These are phyloP conservation scores for Selaginella tamariscina DNA, from an alignment of 75 land plant genomes.

Conservation along the genomic window DNA sequence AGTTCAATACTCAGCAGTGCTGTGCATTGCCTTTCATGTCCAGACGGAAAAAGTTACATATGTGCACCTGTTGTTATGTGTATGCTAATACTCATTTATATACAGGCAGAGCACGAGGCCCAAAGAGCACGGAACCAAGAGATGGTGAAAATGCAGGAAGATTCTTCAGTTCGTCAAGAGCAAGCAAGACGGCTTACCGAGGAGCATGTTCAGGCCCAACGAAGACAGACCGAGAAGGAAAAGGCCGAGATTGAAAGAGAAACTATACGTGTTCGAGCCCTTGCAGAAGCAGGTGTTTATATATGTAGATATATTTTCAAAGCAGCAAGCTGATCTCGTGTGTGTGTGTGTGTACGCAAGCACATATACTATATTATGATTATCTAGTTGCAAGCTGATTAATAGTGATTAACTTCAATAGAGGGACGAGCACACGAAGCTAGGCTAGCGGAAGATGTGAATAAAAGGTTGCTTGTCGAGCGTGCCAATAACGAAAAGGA, in stretches of 20 bases:
- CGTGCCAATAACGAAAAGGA: slow-evolving; percentile 73
- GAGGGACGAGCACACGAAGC: slow-evolving; percentile 90
- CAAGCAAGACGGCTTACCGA: slow-evolving; percentile 64
- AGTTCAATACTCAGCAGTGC: too few relatives aligned
- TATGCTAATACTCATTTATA: too few relatives aligned
- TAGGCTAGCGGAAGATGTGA: slow-evolving; percentile 70
- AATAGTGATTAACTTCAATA: too few relatives aligned
- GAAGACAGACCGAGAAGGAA: slow-evolving; percentile 62
- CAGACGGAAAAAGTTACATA: too few relatives aligned
- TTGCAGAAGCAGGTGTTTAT: slow-evolving; percentile 94
- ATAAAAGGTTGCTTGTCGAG: slow-evolving; percentile 58
- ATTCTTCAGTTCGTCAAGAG: slow-evolving; percentile 65
- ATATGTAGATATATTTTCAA: too few relatives aligned
- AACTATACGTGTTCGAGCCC: slow-evolving; percentile 63
- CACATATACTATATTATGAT: too few relatives aligned
- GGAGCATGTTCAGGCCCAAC: slow-evolving; percentile 78
- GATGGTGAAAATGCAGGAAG: slow-evolving; percentile 87
- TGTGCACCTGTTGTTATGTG: too few relatives aligned
- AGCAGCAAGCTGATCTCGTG: too few relatives aligned
- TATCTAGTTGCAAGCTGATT: too few relatives aligned
- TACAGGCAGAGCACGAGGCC: slow-evolving; percentile 82
- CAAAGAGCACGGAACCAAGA: slow-evolving; percentile 67
- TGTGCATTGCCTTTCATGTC: too few relatives aligned
- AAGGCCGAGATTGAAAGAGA: slow-evolving; percentile 78
- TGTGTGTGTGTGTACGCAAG: too few relatives aligned